Evolutionary conservation across 495 filamentous ascomycete genomes (phyloP), one percentile per base, ranked within the genome.

Genomic region (Aspergillus funiculosus): DNA sequence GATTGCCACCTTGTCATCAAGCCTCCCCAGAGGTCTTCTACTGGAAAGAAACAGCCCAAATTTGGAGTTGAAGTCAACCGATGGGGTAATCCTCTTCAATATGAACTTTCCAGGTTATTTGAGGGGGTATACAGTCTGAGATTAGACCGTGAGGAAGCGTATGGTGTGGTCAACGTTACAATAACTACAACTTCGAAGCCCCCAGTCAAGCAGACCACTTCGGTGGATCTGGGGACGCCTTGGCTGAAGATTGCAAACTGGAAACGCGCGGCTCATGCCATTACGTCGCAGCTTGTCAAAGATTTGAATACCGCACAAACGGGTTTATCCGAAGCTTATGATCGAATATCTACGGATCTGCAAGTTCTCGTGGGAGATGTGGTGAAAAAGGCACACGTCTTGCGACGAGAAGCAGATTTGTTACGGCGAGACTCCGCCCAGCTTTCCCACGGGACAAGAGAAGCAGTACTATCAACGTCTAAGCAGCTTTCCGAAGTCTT

Each of bases 1-100:
- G 75, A 83, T 48, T 73, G 69, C 45, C 74, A 85, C 53, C 71
- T 85, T 44, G 55, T 82, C 20, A 70, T 85, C 43, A 76, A 74
- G 35, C 74, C 79, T 8, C 77, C 79, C 9, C 67, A 64, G 36
- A 68, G 67, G 34, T 66, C 77, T 48, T 53, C 60, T 11, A 55
- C 62, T 27, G 59, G 66, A 36, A 75, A 63, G 44, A 82, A 74
- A 53, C 63, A 65, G 13, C 71, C 73, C 10, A 66, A 55, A 10
- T 75, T 84, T 43, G 64, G 66, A 27, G 70, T 82, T 32, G 68
- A 65, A 21, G 72, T 82, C 29, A 65, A 56, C 21, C 72, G 76
- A 25, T 57, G 64, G 19, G 63, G 51, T 10, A 56, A 61, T 37
- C 40, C 56, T 14, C 65, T 85, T 29, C 52, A 68, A 11, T 66